Conservation (phyloP, 805 yeast genomes). For the Candida michaelii region DNA sequence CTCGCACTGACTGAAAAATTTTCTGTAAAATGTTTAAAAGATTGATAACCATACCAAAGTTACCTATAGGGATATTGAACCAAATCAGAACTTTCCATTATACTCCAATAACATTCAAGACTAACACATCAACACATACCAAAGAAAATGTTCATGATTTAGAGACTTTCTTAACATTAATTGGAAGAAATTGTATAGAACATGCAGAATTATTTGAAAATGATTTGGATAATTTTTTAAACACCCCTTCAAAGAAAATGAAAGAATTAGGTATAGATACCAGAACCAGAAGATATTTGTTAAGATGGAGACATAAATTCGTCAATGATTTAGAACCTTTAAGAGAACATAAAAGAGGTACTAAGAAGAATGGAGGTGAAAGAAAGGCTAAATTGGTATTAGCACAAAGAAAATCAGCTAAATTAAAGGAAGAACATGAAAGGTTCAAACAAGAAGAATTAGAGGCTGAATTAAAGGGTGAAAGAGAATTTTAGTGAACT, state of each 20-base stretch:
- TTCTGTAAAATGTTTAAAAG: constrained; percentile 7
- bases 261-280: constrained; percentile 78
- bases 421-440: constrained; percentile 55
- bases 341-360: constrained; percentile 60
- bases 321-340: constrained; percentile 55
- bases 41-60: constrained; percentile 7
- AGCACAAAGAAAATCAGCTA: constrained; percentile 60
- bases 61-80: background rate
- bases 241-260: constrained; percentile 52
- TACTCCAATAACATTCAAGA: constrained; percentile 23
- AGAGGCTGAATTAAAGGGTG: constrained; percentile 43
- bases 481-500: constrained; percentile 42
- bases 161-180: constrained; percentile 65
- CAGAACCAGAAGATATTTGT: constrained; percentile 67
- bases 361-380: constrained; percentile 83
- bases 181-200: constrained; percentile 75
- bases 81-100: constrained; percentile 11
- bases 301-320: constrained; percentile 70
- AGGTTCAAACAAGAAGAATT: constrained; percentile 33
- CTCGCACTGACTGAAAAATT: constrained; percentile 2
- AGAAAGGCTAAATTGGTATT: constrained; percentile 58
- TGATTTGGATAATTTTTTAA: constrained; percentile 60
- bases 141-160: constrained; percentile 58
- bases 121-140: constrained; percentile 55
- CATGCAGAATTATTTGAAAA: constrained; percentile 64